Evolutionary conservation across 768 basidiomycete genomes (phyloP), one percentile per base, ranked within the genome.

Genomic region (Auricularia cornea): DNA sequence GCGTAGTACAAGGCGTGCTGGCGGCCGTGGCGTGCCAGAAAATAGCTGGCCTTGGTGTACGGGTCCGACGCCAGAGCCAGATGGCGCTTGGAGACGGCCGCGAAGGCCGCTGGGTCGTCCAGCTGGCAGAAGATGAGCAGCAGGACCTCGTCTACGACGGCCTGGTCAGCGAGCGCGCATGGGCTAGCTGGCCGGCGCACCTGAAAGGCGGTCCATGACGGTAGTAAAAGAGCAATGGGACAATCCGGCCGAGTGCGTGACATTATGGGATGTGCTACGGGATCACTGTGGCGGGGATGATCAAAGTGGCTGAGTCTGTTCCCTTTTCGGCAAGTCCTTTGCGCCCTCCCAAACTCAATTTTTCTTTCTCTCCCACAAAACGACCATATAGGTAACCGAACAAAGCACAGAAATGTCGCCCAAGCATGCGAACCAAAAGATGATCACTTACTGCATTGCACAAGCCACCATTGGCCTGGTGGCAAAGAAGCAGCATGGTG

Each of bases 1-100:
- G 89, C 89, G 77, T 84, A 83, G 71, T 83, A 92, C 54, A 65
- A 63, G 16, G 64, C 64, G 14, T 65, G 57, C 33, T 40, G 40
- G 12, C 54, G 78, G 29, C 90, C 90, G 74, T 89, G 84, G 68
- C 89, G 87, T 67, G 79, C 75, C 68, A 92, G 82, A 73, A 92
- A 91, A 74, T 91, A 92, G 70, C 83, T 83, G 10, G 89, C 88
- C 66, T 88, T 82, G 66, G 89, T 83, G 71, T 89, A 90, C 63
- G 88, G 82, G 74, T 88, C 88, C 72, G 81, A 81, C 12, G 87
- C 84, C 74, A 91, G 84, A 12, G 75, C 70, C 68, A 84, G 71
- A 70, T 85, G 80, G 64, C 86, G 86, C 68, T 78, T 84, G 33
- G 81, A 87, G 57, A 80, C 74, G 61, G 80, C 79, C 5, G 81